Evolutionary conservation across 2,329 filamentous ascomycete genomes (phyloP).

Genomic region (Xylariaceae sp.): DNA sequence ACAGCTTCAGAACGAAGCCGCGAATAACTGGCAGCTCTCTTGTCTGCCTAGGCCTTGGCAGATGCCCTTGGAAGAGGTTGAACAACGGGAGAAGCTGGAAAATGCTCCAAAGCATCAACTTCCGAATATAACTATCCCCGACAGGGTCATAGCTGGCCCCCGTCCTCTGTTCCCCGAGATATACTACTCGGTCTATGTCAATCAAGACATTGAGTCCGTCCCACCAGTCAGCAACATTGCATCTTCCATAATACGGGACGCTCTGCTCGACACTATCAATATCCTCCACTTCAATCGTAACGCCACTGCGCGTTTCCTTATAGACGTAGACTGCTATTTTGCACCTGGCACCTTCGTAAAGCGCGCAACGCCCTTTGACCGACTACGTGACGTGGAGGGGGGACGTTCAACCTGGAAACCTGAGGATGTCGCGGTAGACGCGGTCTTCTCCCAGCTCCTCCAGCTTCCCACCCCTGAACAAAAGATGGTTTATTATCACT

Average conservation of each 20-base stretch:
- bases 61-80: conserved; percentile 56
- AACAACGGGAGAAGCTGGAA: conserved; percentile 55
- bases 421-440: conserved; percentile 95
- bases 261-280: conserved; percentile 88
- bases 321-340: conserved; percentile 95
- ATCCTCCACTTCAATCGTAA: conserved; percentile 90
- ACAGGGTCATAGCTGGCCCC: conserved; percentile 68
- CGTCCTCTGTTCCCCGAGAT: conserved; percentile 84
- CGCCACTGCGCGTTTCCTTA: conserved; percentile 79
- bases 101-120: conserved; percentile 69
- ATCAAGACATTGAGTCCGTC: conserved; percentile 85
- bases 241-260: conserved; percentile 78
- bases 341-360: conserved; percentile 86
- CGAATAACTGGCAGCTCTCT: conserved; percentile 68
- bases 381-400: conserved; percentile 65
- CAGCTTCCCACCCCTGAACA: conserved; percentile 83
- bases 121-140: conserved; percentile 71
- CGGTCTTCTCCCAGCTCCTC: conserved; percentile 92
- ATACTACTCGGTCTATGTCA: conserved; percentile 86
- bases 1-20: conserved; percentile 75
- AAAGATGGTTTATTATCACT: conserved; percentile 95
- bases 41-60: conserved; percentile 66
- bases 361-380: conserved; percentile 87
- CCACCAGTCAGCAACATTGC: conserved; percentile 72
- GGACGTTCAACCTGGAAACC: conserved; percentile 86